phyloP scores from a whole-genome alignment of 345 rosid species.

The Eucalyptus sp. region DNA sequence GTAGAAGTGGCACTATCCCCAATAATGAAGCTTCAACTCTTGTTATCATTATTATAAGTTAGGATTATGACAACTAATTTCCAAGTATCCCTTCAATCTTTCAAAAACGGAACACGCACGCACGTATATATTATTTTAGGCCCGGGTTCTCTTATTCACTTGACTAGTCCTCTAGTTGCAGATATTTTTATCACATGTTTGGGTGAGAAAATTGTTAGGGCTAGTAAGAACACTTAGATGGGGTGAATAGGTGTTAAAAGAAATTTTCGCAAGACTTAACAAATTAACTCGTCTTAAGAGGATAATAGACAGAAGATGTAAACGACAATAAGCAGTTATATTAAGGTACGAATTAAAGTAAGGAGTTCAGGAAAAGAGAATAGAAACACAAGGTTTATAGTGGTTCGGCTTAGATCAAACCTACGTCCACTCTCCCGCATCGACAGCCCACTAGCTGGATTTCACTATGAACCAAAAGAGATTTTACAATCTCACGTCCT shows the following conservation, averaged over 20 bases:
- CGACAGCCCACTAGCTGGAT: accelerated
- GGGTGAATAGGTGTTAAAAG: too few species aligned
- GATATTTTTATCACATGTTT: neutral
- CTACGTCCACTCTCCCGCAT: accelerated
- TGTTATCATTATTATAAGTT: neutral
- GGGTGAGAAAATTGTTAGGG: neutral
- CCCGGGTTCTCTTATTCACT: neutral
- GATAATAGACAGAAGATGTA: too few species aligned
- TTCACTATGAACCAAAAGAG: too few species aligned
- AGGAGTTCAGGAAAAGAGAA: too few species aligned
- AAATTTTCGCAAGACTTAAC: too few species aligned
- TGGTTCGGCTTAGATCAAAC: accelerated
- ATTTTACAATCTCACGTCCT: accelerated
- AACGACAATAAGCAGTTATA: too few species aligned
- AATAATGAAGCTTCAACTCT: neutral
- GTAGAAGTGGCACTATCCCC: neutral
- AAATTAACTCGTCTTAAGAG: too few species aligned
- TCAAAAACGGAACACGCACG: neutral
- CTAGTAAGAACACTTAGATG: accelerated
- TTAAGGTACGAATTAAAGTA: accelerated
- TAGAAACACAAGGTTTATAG: too few species aligned
- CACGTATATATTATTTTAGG: neutral
- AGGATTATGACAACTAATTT: neutral
- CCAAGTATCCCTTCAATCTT: neutral
- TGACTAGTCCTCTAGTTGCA: neutral